Base-by-base conservation (phyloP, 2,329 filamentous ascomycete species). In the Rhynchosporium secalis region DNA sequence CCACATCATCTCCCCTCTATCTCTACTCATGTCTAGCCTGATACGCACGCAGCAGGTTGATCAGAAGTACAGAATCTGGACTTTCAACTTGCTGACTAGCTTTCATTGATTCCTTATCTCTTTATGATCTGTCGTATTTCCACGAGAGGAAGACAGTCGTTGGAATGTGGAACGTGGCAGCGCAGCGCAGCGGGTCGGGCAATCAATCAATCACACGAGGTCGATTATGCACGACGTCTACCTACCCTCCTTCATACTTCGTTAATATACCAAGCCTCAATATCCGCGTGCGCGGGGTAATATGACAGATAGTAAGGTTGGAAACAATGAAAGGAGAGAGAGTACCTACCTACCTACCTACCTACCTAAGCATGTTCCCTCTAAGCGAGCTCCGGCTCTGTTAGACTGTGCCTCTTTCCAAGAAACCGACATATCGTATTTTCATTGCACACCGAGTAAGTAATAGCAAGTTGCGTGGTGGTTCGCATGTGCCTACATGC, bases 101-200 rank as follows among this genome's bases (percentile, higher is more conserved):
- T 40, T 7, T 40, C 36, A 1, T 40, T 12, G 6, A 15, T 20
- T 31, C 13, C 5, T 13, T 41, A 8, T 56, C 10, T 41, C 26
- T 20, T 56, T 56, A 38, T 56, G 52, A 56, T 56, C 38, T 56
- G 26, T 56, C 52, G 15, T 12, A 56, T 43, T 43, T 40, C 38
- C 38, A 41, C 47, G 13, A 15, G 47, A 49, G 28, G 31, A 29
- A 51, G 31, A 51, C 48, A 52, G 49, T n/a, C 49, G 3, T 26
- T 56, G 52, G 52, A 9, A 20, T 43, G 52, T 56, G 52, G 52
- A 56, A 56, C 40, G 52, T 56, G 52, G 52, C 52, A 43, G 26
- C 20, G n/a, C 15, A n/a, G 38, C 52, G 52, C 52, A 29, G 28
- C 52, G 52, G 52, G 38, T 38, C 52, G 52, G 29, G 49, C 49